Evolutionary conservation across 108 stramenopile species (phyloP).

Genomic region (Stephanodiscus minutulus): DNA sequence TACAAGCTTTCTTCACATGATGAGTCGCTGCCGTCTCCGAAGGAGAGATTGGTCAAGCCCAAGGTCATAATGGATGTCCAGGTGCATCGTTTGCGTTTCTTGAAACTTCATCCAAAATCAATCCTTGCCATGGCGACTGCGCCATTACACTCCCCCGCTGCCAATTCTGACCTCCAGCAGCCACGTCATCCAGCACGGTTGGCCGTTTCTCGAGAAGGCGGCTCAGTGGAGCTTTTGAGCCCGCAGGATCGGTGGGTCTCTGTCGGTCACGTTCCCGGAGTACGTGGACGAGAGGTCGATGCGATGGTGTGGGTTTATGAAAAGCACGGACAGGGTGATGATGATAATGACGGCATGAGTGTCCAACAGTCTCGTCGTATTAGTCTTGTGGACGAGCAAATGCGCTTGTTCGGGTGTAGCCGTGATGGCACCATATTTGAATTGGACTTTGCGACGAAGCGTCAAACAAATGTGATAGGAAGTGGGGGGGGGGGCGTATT

Average conservation of each 20-base stretch:
- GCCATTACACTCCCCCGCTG: constrained; percentile 13
- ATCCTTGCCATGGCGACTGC: constrained; percentile 65
- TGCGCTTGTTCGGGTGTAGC: constrained; percentile 69
- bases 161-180: background rate
- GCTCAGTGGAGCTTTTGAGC: constrained; percentile 65
- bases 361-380: background rate
- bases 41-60: background rate
- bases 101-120: constrained; percentile 56
- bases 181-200: constrained; percentile 40
- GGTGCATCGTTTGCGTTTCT: constrained; percentile 77
- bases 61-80: constrained; percentile 53
- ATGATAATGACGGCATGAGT: background rate
- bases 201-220: constrained; percentile 66
- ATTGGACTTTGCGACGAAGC: constrained; percentile 63
- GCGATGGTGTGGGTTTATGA: constrained; percentile 60
- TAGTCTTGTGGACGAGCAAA: background rate
- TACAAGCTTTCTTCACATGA: background rate
- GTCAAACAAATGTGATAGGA: constrained; percentile 51
- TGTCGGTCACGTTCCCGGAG: constrained; percentile 51
- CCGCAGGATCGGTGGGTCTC: constrained; percentile 62
- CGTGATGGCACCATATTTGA: constrained; percentile 81
- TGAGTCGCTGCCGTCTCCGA: background rate
- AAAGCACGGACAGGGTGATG: constrained; percentile 1
- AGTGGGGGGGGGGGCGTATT: constrained; percentile 85
- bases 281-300: constrained; percentile 45